phyloP scores from a whole-genome alignment of 2,329 filamentous ascomycete species.

The Exophiala spinifera region DNA sequence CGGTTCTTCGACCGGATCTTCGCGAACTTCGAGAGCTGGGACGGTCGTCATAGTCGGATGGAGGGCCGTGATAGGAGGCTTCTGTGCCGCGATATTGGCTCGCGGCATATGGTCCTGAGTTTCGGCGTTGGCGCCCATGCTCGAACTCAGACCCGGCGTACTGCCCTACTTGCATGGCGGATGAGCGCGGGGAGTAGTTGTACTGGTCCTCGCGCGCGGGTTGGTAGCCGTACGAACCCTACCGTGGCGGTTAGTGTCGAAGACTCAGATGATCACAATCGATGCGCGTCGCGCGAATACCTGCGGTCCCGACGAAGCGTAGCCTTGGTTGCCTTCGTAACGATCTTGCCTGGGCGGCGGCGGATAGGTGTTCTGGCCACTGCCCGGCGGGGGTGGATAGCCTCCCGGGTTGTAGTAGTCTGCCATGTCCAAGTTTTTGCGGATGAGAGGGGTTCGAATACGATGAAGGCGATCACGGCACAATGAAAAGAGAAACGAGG shows the following conservation, averaged over 20 bases:
- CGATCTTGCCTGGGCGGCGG: conserved; percentile 11
- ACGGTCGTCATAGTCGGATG: conserved; percentile 17
- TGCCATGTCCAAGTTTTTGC: conserved; percentile 9
- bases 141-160: conserved; percentile 18
- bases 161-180: conserved; percentile 23
- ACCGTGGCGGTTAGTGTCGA: too few species aligned
- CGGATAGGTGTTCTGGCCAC: conserved; percentile 13
- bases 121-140: conserved; percentile 20
- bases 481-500: background rate
- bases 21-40: conserved; percentile 16
- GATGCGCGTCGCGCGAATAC: background rate
- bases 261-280: background rate
- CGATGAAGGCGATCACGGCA: background rate
- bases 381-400: conserved; percentile 18
- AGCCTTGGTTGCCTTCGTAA: conserved; percentile 10
- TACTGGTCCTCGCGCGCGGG: conserved; percentile 26
- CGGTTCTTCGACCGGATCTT: conserved; percentile 11
- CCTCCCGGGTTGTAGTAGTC: conserved; percentile 16
- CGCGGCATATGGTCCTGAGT: conserved; percentile 22
- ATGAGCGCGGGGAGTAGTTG: conserved; percentile 18
- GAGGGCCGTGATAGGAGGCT: conserved; percentile 15
- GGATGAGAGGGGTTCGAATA: background rate
- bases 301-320: conserved; percentile 13
- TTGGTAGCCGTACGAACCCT: conserved; percentile 18
- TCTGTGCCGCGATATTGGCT: conserved; percentile 19